Percentiles rank a stretch among this genome's conserved stretches.
Conservation (phyloP, 768 basidiomycete species). For the Lentinula detonsa region DNA sequence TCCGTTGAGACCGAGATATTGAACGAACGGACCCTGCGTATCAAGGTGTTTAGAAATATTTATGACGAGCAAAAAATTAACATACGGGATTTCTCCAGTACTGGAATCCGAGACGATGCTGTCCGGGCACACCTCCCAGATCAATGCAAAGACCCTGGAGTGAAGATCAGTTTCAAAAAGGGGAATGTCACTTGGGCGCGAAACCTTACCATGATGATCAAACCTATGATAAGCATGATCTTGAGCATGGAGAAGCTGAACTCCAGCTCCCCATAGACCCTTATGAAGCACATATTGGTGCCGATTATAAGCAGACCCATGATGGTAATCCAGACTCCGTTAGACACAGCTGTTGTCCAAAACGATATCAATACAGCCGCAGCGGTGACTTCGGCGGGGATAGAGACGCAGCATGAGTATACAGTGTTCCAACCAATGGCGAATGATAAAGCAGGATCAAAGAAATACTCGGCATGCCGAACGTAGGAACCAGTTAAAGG, state of each 20-base stretch:
- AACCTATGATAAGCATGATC: slow-evolving; percentile 36
- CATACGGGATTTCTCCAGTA: slow-evolving; percentile 32
- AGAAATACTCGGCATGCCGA: slow-evolving; percentile 44
- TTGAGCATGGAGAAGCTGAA: slow-evolving; percentile 48
- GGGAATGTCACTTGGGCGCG: neutral
- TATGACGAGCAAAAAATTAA: neutral
- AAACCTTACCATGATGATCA: slow-evolving; percentile 24
- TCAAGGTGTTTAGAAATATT: neutral
- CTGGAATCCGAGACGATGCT: slow-evolving; percentile 38
- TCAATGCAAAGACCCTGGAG: slow-evolving; percentile 38
- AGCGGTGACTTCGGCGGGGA: slow-evolving; percentile 49
- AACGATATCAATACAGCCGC: slow-evolving; percentile 44
- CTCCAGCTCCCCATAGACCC: slow-evolving; percentile 49
- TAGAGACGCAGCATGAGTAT: slow-evolving; percentile 31
- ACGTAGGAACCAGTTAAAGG: slow-evolving; percentile 44
- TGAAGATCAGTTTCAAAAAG: neutral
- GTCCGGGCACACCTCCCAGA: slow-evolving; percentile 43
- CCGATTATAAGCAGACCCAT: slow-evolving; percentile 4
- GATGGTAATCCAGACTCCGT: slow-evolving; percentile 9
- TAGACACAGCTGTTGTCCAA: slow-evolving; percentile 25
- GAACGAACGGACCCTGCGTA: slow-evolving; percentile 4
- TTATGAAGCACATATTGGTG: slow-evolving; percentile 32
- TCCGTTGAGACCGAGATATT: slow-evolving; percentile 6
- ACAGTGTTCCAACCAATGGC: slow-evolving; percentile 44
- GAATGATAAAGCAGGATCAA: slow-evolving; percentile 44